phyloP scores from a whole-genome alignment of 345 rosid species.

The Combretum micranthum region DNA sequence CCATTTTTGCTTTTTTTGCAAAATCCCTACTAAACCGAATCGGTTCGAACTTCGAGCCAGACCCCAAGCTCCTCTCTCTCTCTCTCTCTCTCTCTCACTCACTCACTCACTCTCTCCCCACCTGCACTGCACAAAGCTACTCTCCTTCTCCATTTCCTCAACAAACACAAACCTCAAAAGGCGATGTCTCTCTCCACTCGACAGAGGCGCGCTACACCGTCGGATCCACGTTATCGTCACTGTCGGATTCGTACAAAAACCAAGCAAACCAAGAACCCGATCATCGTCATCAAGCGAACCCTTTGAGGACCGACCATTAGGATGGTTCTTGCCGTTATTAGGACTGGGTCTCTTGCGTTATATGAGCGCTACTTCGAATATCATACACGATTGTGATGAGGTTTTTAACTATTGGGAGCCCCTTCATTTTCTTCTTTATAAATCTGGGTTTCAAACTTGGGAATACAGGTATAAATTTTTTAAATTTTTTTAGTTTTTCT shows the following conservation, averaged over 20 bases:
- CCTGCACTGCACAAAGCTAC: not conserved
- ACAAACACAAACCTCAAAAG: not conserved
- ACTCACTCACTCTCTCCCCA: not conserved
- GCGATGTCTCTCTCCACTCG: slow-evolving; percentile 56
- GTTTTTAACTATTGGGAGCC: slow-evolving; percentile 99
- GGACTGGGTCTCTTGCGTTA: slow-evolving; percentile 74
- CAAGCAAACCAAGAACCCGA: slow-evolving; percentile 37
- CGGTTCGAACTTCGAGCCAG: too few relatives aligned
- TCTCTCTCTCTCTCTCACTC: not conserved
- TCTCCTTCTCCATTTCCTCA: not conserved
- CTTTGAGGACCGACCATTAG: slow-evolving; percentile 30
- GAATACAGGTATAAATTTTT: slow-evolving; percentile 61
- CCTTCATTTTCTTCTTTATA: slow-evolving; percentile 84
- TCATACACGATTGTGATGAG: slow-evolving; percentile 96
- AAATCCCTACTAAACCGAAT: too few relatives aligned
- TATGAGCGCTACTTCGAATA: slow-evolving; percentile 97
- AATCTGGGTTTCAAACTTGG: slow-evolving; percentile 96
- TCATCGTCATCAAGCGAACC: slow-evolving; percentile 31
- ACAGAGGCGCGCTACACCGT: slow-evolving; percentile 52
- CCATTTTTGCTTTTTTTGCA: too few relatives aligned
- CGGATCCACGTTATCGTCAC: slow-evolving; percentile 35
- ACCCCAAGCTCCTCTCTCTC: too few relatives aligned
- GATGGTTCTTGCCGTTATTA: slow-evolving; percentile 71
- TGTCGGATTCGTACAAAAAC: slow-evolving; percentile 43
- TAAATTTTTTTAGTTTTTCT: not conserved